Evolutionary conservation across 768 basidiomycete genomes (phyloP).

Genomic region (Sarcodon aspratus): DNA sequence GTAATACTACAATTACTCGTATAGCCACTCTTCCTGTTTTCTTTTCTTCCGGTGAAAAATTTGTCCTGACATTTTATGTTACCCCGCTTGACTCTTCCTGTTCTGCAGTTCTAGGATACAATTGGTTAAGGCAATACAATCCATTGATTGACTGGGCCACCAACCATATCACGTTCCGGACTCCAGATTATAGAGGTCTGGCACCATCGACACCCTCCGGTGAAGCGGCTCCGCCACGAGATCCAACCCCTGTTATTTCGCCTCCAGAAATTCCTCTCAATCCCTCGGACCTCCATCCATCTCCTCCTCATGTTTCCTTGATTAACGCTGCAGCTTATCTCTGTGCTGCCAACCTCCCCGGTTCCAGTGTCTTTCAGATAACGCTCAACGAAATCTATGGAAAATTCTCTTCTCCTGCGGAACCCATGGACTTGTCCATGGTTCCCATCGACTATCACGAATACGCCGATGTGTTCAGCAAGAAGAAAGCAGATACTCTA

Average conservation of each 20-base stretch:
- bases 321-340: conserved; percentile 4
- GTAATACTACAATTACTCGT: no score
- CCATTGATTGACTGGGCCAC: conserved; percentile 11
- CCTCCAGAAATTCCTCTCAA: not conserved
- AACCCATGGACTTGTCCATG: conserved; percentile 1
- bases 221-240: not conserved
- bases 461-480: conserved; percentile 9
- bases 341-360: not conserved
- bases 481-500: conserved; percentile 16
- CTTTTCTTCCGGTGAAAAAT: no score
- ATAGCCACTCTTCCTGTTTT: no score
- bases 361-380: not conserved
- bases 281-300: not conserved
- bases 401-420: not conserved
- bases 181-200: not conserved
- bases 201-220: no score
- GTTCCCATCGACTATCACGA: conserved; percentile 8
- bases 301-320: conserved; percentile 3
- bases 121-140: conserved; percentile 11
- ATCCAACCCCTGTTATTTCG: not conserved
- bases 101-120: conserved; percentile 6
- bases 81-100: no score
- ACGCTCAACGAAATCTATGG: not conserved
- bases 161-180: not conserved
- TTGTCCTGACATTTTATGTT: no score